Evolutionary conservation across 306 rosid genomes (phyloP).

Genomic region (Arachis hypogaea): DNA sequence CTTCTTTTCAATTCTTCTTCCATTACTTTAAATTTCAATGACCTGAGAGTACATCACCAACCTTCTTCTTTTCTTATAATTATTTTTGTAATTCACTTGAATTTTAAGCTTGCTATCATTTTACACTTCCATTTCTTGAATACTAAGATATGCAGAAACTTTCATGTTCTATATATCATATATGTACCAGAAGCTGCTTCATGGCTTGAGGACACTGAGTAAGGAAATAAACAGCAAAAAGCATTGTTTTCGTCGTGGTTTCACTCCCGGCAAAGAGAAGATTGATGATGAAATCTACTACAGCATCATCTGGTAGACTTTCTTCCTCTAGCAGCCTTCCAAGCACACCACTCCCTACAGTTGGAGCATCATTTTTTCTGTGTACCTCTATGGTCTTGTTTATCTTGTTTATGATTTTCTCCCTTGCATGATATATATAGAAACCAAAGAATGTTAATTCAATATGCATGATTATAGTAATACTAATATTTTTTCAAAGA

Average conservation of each 20-base stretch:
- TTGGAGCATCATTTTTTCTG: slow-evolving; percentile 48
- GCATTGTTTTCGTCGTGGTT: slow-evolving; percentile 95
- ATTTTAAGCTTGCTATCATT: no score
- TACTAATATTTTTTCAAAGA: no score
- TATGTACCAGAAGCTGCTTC: slow-evolving; percentile 67
- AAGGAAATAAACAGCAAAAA: slow-evolving; percentile 86
- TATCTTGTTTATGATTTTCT: slow-evolving; percentile 71
- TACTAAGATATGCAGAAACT: background rate
- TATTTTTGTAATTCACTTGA: no score
- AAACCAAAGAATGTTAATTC: slow-evolving; percentile 19
- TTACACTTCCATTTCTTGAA: background rate
- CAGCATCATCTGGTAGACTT: slow-evolving; percentile 69
- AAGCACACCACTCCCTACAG: slow-evolving; percentile 60
- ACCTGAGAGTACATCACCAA: no score
- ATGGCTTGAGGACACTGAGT: slow-evolving; percentile 78
- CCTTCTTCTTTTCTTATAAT: no score
- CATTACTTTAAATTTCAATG: no score
- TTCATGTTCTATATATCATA: slow-evolving; percentile 7
- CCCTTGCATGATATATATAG: slow-evolving; percentile 67
- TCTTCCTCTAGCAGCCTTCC: slow-evolving; percentile 80
- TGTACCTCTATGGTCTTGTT: slow-evolving; percentile 63
- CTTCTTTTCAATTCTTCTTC: no score
- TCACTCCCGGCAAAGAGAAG: slow-evolving; percentile 97
- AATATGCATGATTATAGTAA: background rate
- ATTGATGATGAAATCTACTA: slow-evolving; percentile 88